These are phyloP conservation scores for Przewalskia tangutica DNA, from an alignment of 257 asterid genomes.

Conservation along the genomic window DNA sequence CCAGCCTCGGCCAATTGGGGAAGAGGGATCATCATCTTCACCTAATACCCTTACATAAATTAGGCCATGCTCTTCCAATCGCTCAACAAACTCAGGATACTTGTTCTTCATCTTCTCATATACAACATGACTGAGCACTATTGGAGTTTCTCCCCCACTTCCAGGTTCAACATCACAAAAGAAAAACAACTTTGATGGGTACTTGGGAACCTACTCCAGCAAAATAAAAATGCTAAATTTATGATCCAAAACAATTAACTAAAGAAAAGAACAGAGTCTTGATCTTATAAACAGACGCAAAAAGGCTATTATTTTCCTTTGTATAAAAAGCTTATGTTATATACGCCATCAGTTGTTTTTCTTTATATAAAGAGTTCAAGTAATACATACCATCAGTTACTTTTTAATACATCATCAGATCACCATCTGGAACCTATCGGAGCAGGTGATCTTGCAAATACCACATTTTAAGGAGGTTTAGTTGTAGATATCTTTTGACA, in stretches of 20 bases:
- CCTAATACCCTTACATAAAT: conserved; percentile 63
- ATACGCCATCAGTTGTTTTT: neutral
- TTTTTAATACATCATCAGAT: neutral
- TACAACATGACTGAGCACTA: conserved; percentile 68
- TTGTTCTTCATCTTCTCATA: conserved; percentile 61
- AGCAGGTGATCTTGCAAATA: too few relatives aligned
- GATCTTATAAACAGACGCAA: neutral
- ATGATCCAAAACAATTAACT: neutral
- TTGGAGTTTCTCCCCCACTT: conserved; percentile 75
- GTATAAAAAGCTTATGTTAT: neutral
- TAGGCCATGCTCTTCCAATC: conserved; percentile 53
- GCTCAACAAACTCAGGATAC: conserved; percentile 67
- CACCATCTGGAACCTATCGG: neutral
- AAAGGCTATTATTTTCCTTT: neutral
- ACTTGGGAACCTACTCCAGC: conserved; percentile 54
- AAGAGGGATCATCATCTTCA: conserved; percentile 78
- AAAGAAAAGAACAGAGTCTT: neutral
- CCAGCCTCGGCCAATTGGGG: conserved; percentile 93
- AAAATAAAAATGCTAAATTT: neutral
- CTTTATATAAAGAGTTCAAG: neutral
- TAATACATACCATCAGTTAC: neutral
- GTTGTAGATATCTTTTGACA: too few relatives aligned
- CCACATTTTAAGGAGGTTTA: too few relatives aligned
- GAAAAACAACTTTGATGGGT: conserved; percentile 80
- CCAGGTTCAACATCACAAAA: conserved; percentile 80